Percentiles rank a stretch among this genome's conserved stretches.
These are phyloP conservation scores for Cryphonectria carpinicola DNA, from an alignment of 2,329 filamentous ascomycete genomes.

Conservation along the genomic window DNA sequence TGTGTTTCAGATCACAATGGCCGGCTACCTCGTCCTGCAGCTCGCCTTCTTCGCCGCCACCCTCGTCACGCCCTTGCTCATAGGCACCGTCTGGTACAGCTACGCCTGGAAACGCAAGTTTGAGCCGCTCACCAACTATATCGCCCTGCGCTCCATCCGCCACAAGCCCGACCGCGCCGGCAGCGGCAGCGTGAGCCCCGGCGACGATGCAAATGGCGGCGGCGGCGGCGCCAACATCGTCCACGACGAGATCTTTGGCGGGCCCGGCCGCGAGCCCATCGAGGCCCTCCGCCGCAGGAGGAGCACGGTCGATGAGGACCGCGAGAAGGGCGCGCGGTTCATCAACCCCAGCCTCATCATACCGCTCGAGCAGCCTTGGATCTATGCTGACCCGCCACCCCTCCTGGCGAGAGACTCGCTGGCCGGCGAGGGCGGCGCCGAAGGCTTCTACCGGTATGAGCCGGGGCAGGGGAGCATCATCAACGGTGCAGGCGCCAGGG, in stretches of 20 bases:
- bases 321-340: constrained; percentile 71
- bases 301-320: constrained; percentile 73
- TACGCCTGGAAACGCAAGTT: constrained; percentile 82
- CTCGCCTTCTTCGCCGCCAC: constrained; percentile 73
- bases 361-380: constrained; percentile 74
- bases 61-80: constrained; percentile 75
- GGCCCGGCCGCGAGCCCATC: constrained; percentile 37
- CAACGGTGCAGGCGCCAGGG: neutral
- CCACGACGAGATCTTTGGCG: constrained; percentile 44
- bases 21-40: constrained; percentile 78
- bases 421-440: constrained; percentile 20
- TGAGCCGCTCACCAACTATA: constrained; percentile 87
- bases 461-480: constrained; percentile 23
- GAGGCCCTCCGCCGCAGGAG: constrained; percentile 53
- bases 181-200: constrained; percentile 46
- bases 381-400: constrained; percentile 61
- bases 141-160: constrained; percentile 84
- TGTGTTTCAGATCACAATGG: constrained; percentile 90
- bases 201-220: constrained; percentile 37
- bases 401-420: constrained; percentile 28
- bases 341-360: constrained; percentile 75
- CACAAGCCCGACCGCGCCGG: constrained; percentile 55
- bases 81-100: constrained; percentile 85
- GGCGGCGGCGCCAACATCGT: constrained; percentile 30
- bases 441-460: constrained; percentile 21